A percentile compares a stretch with the other conserved stretches of the same genome.
These are phyloP conservation scores for Friedmanniomyces endolithicus DNA, from an alignment of 495 filamentous ascomycete genomes.

Conservation along the genomic window DNA sequence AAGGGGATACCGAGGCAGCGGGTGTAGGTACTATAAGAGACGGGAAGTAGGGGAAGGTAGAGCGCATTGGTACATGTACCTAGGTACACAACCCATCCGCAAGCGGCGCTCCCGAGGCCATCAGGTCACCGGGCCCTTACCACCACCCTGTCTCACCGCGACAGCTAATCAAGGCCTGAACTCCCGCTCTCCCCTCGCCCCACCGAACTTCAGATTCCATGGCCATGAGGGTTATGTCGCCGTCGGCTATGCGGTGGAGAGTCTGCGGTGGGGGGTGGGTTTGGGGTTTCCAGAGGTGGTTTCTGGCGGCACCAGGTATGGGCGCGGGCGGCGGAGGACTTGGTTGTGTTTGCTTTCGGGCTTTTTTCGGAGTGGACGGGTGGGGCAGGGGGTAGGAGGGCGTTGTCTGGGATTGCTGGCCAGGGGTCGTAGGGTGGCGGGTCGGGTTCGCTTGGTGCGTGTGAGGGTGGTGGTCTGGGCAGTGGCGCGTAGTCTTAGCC, in stretches of 20 bases:
- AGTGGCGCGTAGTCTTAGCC: constrained; percentile 18
- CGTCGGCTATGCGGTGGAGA: constrained; percentile 33
- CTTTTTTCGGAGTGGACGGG: constrained; percentile 53
- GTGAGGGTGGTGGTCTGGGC: constrained; percentile 21
- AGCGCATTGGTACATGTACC: no score
- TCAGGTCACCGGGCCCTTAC: no score
- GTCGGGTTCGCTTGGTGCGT: constrained; percentile 15
- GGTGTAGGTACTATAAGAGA: no score
- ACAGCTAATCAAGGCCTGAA: constrained; percentile 16
- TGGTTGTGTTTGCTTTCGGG: constrained; percentile 60
- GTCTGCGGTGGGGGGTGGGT: constrained; percentile 31
- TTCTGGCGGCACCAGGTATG: constrained; percentile 54
- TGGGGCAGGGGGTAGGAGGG: constrained; percentile 73
- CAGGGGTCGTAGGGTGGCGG: constrained; percentile 61
- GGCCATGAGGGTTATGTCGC: constrained; percentile 38
- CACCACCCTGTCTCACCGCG: no score
- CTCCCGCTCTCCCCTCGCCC: constrained; percentile 25
- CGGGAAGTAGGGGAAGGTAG: no score
- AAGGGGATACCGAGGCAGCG: no score
- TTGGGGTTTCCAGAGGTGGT: constrained; percentile 49
- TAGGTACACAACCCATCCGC: no score
- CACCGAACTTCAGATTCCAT: constrained; percentile 64
- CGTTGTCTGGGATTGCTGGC: constrained; percentile 65
- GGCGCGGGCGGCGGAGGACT: constrained; percentile 55
- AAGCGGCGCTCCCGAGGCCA: no score